These are phyloP conservation scores for Claviceps lovelessii DNA, from an alignment of 2,329 filamentous ascomycete genomes.

Conservation along the genomic window DNA sequence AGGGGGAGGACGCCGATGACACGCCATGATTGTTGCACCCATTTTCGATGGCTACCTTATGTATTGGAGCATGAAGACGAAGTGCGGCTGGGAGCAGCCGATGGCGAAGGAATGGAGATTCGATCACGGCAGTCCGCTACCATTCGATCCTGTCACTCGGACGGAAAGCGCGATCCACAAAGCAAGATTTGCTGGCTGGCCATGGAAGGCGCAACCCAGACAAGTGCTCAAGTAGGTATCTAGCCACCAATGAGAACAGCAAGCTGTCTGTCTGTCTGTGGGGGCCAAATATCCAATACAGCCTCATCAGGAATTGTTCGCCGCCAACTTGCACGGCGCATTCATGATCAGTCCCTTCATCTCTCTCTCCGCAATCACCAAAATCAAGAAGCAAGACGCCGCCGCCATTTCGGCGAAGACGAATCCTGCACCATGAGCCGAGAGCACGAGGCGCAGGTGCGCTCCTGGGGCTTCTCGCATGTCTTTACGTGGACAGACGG, in stretches of 20 bases:
- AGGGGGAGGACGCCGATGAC: too few species aligned
- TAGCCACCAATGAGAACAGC: not conserved
- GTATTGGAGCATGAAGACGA: not conserved
- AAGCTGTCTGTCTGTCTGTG: not conserved
- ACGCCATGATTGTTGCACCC: not conserved
- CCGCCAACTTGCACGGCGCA: too few species aligned
- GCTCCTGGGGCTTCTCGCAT: slow-evolving; percentile 52
- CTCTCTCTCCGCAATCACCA: too few species aligned
- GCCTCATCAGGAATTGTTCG: too few species aligned
- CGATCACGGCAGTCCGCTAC: not conserved
- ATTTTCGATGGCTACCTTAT: not conserved
- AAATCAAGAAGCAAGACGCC: too few species aligned
- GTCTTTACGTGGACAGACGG: slow-evolving; percentile 61
- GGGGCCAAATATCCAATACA: too few species aligned
- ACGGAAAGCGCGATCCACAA: not conserved
- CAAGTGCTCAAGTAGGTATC: not conserved
- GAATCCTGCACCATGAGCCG: slow-evolving; percentile 11
- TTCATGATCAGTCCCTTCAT: too few species aligned
- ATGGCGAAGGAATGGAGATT: not conserved
- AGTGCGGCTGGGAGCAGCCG: not conserved
- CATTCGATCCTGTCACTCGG: not conserved
- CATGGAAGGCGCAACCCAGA: not conserved
- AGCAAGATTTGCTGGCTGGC: not conserved
- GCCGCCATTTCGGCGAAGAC: not conserved
- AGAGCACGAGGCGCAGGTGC: slow-evolving; percentile 42